A percentile compares a stretch with the other conserved stretches of the same genome.
These are phyloP conservation scores for Gossypium schwendimanii DNA, from an alignment of 441 rosid species.

Conservation along the genomic window DNA sequence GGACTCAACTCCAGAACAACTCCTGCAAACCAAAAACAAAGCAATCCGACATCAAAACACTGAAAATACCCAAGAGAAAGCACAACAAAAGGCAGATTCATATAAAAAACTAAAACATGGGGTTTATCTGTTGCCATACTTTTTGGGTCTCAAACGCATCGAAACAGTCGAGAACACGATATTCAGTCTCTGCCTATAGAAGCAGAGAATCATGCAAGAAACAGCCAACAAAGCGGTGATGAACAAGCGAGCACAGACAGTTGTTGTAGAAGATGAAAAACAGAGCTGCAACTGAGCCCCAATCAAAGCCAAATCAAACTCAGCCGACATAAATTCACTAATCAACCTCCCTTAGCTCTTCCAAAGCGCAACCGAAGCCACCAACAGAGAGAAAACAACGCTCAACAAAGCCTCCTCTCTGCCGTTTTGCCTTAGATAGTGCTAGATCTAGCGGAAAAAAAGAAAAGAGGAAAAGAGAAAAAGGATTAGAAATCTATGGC, in stretches of 20 bases:
- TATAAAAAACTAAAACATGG: neutral
- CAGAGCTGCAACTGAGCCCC: constrained; percentile 61
- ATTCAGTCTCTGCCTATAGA: constrained; percentile 43
- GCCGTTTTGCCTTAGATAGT: constrained; percentile 22
- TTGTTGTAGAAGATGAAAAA: constrained; percentile 12
- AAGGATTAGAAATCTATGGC: constrained; percentile 62
- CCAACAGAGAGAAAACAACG: neutral
- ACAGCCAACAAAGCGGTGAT: constrained; percentile 14
- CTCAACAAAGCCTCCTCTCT: constrained; percentile 1
- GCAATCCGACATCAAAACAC: constrained; percentile 10
- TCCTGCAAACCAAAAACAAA: constrained; percentile 41
- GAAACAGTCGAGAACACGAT: constrained; percentile 40
- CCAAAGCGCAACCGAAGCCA: neutral
- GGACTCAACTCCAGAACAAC: constrained; percentile 59
- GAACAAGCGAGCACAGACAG: neutral
- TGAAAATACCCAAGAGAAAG: neutral
- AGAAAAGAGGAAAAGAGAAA: neutral
- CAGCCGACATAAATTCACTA: constrained; percentile 83
- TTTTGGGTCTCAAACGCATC: constrained; percentile 70
- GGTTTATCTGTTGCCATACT: constrained; percentile 28
- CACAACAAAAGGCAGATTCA: constrained; percentile 18
- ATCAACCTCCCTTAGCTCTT: constrained; percentile 23
- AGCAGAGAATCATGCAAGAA: constrained; percentile 54
- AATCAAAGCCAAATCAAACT: constrained; percentile 56
- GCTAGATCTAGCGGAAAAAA: constrained; percentile 17